A percentile compares a stretch with the other conserved stretches of the same genome.
Conservation (phyloP, 139 green algal species). For the Picochlorum sp. region DNA sequence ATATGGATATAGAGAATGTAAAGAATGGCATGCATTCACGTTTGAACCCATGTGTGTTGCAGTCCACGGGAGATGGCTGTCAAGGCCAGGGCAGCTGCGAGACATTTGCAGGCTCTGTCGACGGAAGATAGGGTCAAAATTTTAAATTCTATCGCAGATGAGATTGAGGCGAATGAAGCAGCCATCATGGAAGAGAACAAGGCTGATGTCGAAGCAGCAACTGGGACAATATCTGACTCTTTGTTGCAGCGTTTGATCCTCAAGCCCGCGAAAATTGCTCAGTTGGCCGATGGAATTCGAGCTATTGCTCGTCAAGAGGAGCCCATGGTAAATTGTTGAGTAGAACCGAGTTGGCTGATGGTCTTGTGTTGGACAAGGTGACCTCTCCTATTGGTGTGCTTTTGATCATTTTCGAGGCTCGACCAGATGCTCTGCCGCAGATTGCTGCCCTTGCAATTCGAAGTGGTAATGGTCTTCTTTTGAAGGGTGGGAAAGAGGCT, state of each 20-base stretch:
- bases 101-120: conserved; percentile 68
- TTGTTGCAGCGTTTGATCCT: conserved; percentile 89
- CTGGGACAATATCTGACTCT: conserved; percentile 49
- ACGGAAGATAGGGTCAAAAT: conserved; percentile 54
- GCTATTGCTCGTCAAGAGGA: conserved; percentile 78
- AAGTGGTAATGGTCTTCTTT: conserved; percentile 71
- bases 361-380: conserved; percentile 85
- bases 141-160: conserved; percentile 71
- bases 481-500: conserved; percentile 97
- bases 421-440: conserved; percentile 91
- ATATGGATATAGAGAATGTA: too few relatives aligned
- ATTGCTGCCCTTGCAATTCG: conserved; percentile 82
- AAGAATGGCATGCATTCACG: too few relatives aligned
- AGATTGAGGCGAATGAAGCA: conserved; percentile 58
- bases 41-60: background rate
- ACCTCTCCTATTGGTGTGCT: conserved; percentile 91
- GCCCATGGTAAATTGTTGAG: conserved; percentile 53
- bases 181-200: conserved; percentile 80
- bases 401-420: conserved; percentile 98
- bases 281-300: conserved; percentile 82
- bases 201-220: conserved; percentile 51
- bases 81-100: conserved; percentile 58
- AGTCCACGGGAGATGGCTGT: conserved; percentile 29
- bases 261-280: conserved; percentile 84
- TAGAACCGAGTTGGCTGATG: conserved; percentile 78